These are phyloP conservation scores for Erodium maritimum DNA, from an alignment of 345 rosid species.

Conservation along the genomic window DNA sequence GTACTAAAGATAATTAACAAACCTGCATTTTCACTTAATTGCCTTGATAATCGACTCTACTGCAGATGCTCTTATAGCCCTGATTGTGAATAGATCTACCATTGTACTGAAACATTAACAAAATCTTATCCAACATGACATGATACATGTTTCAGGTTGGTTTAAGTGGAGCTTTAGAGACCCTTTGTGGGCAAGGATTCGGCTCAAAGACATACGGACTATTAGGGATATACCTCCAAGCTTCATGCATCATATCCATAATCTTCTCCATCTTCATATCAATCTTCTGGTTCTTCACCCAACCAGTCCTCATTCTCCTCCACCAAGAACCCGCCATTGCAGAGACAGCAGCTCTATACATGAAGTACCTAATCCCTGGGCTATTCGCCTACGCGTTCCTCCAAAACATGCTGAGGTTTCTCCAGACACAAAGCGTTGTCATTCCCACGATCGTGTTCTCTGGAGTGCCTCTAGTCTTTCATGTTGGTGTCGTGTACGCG, in stretches of 20 bases:
- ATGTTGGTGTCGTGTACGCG: conserved; percentile 31
- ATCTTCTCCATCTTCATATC: conserved; percentile 37
- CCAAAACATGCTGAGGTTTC: conserved; percentile 62
- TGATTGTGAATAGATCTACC: too few relatives aligned
- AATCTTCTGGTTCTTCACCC: conserved; percentile 47
- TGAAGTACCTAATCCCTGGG: conserved; percentile 54
- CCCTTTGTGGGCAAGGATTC: conserved; percentile 82
- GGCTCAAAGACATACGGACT: conserved; percentile 53
- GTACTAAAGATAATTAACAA: too few relatives aligned
- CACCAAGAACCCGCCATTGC: conserved; percentile 50
- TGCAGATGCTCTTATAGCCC: too few relatives aligned
- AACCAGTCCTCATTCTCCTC: conserved; percentile 34
- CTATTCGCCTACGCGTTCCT: conserved; percentile 50
- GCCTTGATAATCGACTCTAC: too few relatives aligned
- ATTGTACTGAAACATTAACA: too few relatives aligned
- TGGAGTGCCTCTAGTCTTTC: conserved; percentile 30
- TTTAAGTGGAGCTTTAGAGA: conserved; percentile 72
- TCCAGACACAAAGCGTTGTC: conserved; percentile 60
- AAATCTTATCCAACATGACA: not conserved
- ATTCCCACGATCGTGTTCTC: conserved; percentile 35
- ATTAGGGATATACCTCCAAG: conserved; percentile 62
- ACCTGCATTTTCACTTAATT: too few relatives aligned
- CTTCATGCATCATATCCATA: conserved; percentile 53
- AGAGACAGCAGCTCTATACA: conserved; percentile 39
- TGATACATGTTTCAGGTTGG: conserved; percentile 28